Percentiles rank a stretch among this genome's conserved stretches.
These are phyloP conservation scores for Metschnikowia lunata DNA, from an alignment of 805 yeast species.

Conservation along the genomic window DNA sequence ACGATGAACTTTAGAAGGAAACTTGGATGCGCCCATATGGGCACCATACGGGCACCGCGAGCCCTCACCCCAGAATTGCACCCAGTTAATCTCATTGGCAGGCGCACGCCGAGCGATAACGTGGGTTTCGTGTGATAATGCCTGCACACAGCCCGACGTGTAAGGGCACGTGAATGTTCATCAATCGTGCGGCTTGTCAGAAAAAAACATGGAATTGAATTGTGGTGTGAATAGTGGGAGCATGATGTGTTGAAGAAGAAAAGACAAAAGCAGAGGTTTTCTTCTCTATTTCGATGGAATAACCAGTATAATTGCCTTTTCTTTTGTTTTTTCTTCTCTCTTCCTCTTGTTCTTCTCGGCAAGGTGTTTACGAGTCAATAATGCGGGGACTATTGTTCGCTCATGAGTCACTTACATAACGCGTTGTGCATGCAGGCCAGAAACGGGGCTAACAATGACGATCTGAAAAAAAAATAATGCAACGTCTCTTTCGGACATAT, in stretches of 20 bases:
- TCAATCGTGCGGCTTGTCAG: slow-evolving; percentile 2
- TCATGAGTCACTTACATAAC: slow-evolving; percentile 4
- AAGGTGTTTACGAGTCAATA: too few relatives aligned
- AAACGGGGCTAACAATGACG: slow-evolving; percentile 4
- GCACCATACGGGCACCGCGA: not conserved
- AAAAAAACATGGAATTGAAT: too few relatives aligned
- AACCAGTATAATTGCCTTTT: too few relatives aligned
- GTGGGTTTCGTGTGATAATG: slow-evolving; percentile 1
- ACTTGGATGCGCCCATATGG: not conserved
- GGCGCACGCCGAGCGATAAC: not conserved
- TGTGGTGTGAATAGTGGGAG: too few relatives aligned
- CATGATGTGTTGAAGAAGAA: too few relatives aligned
- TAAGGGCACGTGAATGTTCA: slow-evolving; percentile 12
- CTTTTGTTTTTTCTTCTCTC: too few relatives aligned
- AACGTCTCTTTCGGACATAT: too few relatives aligned
- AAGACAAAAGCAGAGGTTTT: too few relatives aligned
- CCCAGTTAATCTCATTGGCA: not conserved
- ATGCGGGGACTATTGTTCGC: too few relatives aligned
- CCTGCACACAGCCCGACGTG: slow-evolving; percentile 7
- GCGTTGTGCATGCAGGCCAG: slow-evolving; percentile 3
- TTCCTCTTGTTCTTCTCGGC: too few relatives aligned
- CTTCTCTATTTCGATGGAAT: too few relatives aligned
- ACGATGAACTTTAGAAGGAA: slow-evolving; percentile 14
- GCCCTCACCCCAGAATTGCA: slow-evolving; percentile 2
- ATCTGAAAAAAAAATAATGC: slow-evolving; percentile 2